Conservation (phyloP, 495 filamentous ascomycete genomes). For the Oidiodendron maius region DNA sequence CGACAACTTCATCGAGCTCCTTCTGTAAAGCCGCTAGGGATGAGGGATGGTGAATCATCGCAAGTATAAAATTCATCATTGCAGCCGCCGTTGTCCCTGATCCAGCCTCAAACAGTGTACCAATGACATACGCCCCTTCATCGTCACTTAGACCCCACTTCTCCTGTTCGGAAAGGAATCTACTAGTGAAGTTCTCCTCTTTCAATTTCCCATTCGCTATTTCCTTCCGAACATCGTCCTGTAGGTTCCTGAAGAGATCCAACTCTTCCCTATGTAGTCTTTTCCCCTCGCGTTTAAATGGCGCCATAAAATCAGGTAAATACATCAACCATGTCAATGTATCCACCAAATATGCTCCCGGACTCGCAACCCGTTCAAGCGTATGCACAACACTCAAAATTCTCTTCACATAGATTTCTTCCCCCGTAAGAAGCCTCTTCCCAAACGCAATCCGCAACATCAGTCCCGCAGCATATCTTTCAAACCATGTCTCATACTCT, state of each 20-base stretch:
- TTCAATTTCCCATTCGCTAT: slow-evolving; percentile 13
- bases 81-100: slow-evolving; percentile 33
- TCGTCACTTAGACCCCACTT: slow-evolving; percentile 20
- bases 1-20: slow-evolving; percentile 47
- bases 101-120: slow-evolving; percentile 36
- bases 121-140: slow-evolving; percentile 32
- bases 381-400: slow-evolving; percentile 23
- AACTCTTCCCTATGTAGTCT: slow-evolving; percentile 25
- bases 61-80: slow-evolving; percentile 27
- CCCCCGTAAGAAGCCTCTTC: slow-evolving; percentile 22
- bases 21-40: slow-evolving; percentile 25
- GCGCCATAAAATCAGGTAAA: slow-evolving; percentile 25
- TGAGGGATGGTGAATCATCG: slow-evolving; percentile 8
- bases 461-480: slow-evolving; percentile 26
- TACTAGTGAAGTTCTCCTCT: slow-evolving; percentile 18
- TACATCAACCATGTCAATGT: slow-evolving; percentile 27
- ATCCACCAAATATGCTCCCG: slow-evolving; percentile 30
- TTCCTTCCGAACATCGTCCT: slow-evolving; percentile 23
- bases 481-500: slow-evolving; percentile 24
- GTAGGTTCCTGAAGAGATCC: slow-evolving; percentile 23
- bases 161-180: slow-evolving; percentile 15
- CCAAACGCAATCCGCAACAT: slow-evolving; percentile 27
- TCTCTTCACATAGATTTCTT: slow-evolving; percentile 23
- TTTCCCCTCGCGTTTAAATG: slow-evolving; percentile 28
- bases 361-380: slow-evolving; percentile 28